Evolutionary conservation across 176 grass and related monocot genomes (phyloP).

Genomic region (Thalia dealbata): DNA sequence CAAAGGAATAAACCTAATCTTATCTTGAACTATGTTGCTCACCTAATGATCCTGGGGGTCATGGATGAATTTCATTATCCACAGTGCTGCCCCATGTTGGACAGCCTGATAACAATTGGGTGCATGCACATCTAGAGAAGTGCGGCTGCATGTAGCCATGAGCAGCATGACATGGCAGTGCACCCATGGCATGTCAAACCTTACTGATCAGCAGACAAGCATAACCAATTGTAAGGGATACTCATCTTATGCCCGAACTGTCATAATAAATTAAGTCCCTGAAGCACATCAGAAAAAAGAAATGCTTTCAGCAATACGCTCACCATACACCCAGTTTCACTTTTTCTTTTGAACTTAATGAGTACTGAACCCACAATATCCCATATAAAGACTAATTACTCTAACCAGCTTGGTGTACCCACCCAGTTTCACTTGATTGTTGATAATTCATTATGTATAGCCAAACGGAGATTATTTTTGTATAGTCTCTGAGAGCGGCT

Average conservation of each 20-base stretch:
- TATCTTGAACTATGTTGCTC: background rate
- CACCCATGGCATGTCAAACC: background rate
- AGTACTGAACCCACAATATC: no score
- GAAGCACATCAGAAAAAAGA: background rate
- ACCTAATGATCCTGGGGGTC: background rate
- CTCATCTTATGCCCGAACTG: no score
- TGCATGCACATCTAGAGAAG: background rate
- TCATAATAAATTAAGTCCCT: background rate
- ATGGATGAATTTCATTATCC: background rate
- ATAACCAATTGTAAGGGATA: background rate
- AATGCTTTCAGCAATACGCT: background rate
- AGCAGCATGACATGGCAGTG: background rate
- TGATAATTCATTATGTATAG: background rate
- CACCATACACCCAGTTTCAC: background rate
- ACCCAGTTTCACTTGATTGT: no score
- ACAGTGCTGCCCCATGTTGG: background rate
- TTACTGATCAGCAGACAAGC: background rate
- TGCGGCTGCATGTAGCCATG: background rate
- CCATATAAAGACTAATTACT: no score
- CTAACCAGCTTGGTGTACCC: no score
- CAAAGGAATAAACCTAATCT: background rate
- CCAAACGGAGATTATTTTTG: background rate
- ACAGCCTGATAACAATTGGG: background rate
- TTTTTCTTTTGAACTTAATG: no score
- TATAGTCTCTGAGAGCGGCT: background rate